Evolutionary conservation across 1,284 basidiomycete genomes (phyloP), one percentile per base, ranked within the genome.

Genomic region (Amylostereum areolatum): DNA sequence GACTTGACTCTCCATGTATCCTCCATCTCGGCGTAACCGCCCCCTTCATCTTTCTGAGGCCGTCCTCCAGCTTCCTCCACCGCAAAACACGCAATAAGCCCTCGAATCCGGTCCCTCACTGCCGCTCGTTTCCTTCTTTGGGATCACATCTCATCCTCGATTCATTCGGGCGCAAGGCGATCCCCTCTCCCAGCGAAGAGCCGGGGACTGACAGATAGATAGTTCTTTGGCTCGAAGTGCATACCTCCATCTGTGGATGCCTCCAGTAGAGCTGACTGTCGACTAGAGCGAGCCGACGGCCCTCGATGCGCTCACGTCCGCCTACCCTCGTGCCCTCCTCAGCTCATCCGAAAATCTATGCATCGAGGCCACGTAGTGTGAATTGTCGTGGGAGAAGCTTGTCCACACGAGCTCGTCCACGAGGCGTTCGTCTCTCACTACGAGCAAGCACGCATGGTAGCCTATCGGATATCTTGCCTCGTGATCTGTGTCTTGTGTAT

Each of bases 141-240:
- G 88, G 11, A 63, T 88, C 48, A 72, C 71, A 34, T 81, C 83
- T 2, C 62, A 83, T 18, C 53, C 89, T 2, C 83, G 81, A 7
- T 68, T 78, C 1, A 81, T 73, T 48, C 54, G 90, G 86, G 62
- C 69, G 71, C n/a, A 83, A 87, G 41, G 87, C 86, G 7, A 80
- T 90, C 18, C 61, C 74, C 7, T 77, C 87, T 1, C 73, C 91
- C 11, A 84, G 85, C 0, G 83, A 85, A 55, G 75, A 87, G 27
- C 73, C 91, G 2, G 83, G 80, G 27, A 78, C 76, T 2, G 83
- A 89, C 59, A n/a, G n/a, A n/a, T n/a, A 78, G 74, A 52, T 91
- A 89, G 88, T 85, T 91, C 66, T 73, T 91, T 3, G 82, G 75
- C 34, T 90, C 87, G 18, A 66, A 66, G 89, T 89, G 62, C 52